Base-by-base conservation (phyloP, 2,329 filamentous ascomycete genomes). In the Hawksworthiomyces lignivorus region DNA sequence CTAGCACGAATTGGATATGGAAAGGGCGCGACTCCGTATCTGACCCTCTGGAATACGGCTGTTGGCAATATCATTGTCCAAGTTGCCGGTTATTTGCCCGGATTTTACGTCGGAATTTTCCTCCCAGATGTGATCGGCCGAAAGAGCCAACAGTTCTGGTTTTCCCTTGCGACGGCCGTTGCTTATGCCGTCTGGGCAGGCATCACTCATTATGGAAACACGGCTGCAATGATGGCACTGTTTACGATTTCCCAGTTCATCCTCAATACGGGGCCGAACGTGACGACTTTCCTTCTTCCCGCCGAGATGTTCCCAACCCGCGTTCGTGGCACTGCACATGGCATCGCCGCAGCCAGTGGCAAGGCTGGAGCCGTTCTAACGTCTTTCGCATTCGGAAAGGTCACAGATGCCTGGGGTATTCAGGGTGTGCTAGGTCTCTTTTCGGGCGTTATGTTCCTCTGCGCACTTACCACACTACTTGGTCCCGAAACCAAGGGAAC, bases 51-150 rank as follows among this genome's bases (percentile, higher is more conserved):
- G 56, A 73, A 77, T 57, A 76, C 68, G 18, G 75, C 77, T n/a
- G 67, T 77, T 7, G 79, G 78, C 4, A 81, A 81, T 56, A 59
- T 82, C 41, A 78, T 82, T 45, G 60, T 82, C 21, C 71, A 78
- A 50, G 78, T 73, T 53, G 78, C 77, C 8, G 78, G 78, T 35
- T 72, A 77, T 19, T 75, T 82, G 30, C 77, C 78, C 0, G 78
- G 78, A 5, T 82, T 81, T 62, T 82, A 76, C 76, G 64, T 78
- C 79, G 43, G 43, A 30, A 45, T 45, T 10, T 45, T 45, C 20
- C 21, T 45, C 5, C 43, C 43, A 5, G 78, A 82, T 57, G 75
- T 65, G 11, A 49, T 81, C 10, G 79, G 78, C 14, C 75, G 24
- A 12, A 26, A 26, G 12, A 8, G 24, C 4, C 81, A 82, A 39